A percentile compares a stretch with the other conserved stretches of the same genome.
phyloP scores from a whole-genome alignment of 1,284 basidiomycete genomes.

The Rhodotorula sp. region DNA sequence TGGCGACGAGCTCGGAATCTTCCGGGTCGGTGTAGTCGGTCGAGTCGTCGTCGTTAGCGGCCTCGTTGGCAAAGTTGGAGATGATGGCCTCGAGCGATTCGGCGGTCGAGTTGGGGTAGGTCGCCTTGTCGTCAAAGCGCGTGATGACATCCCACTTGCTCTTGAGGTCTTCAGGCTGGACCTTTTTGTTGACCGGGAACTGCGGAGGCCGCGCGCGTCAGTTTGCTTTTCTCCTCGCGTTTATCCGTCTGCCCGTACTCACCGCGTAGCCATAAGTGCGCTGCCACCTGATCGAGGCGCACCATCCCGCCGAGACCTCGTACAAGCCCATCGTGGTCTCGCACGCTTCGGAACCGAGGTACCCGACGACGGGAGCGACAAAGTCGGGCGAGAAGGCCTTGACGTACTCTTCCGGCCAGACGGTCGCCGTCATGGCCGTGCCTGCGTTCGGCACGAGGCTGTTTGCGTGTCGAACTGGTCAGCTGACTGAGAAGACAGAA shows the following conservation, averaged over 20 bases:
- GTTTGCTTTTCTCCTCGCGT: too few species aligned
- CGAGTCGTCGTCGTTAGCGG: constrained; percentile 8
- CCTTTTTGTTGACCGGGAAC: constrained; percentile 73
- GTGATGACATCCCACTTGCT: constrained; percentile 78
- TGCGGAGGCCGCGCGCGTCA: constrained; percentile 11
- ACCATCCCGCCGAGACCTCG: constrained; percentile 90
- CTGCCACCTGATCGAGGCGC: constrained; percentile 90
- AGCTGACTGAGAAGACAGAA: too few species aligned
- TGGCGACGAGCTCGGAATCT: constrained; percentile 76
- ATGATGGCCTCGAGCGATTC: constrained; percentile 66
- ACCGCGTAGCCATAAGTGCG: constrained; percentile 67
- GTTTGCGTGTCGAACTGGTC: background rate
- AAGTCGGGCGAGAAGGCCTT: constrained; percentile 94
- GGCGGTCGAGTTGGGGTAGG: constrained; percentile 66
- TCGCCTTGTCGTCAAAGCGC: constrained; percentile 69
- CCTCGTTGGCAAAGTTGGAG: constrained; percentile 39
- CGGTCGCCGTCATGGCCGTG: constrained; percentile 70
- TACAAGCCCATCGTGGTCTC: constrained; percentile 75
- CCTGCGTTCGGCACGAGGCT: constrained; percentile 44
- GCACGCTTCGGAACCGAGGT: constrained; percentile 78
- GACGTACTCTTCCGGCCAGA: constrained; percentile 89
- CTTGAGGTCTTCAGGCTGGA: constrained; percentile 74
- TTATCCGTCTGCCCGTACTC: background rate
- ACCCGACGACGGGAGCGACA: constrained; percentile 87
- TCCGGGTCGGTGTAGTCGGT: constrained; percentile 67